Percentiles rank a stretch among this genome's conserved stretches.
Conservation (phyloP, 805 yeast genomes). For the Kodamaea leandrae region DNA sequence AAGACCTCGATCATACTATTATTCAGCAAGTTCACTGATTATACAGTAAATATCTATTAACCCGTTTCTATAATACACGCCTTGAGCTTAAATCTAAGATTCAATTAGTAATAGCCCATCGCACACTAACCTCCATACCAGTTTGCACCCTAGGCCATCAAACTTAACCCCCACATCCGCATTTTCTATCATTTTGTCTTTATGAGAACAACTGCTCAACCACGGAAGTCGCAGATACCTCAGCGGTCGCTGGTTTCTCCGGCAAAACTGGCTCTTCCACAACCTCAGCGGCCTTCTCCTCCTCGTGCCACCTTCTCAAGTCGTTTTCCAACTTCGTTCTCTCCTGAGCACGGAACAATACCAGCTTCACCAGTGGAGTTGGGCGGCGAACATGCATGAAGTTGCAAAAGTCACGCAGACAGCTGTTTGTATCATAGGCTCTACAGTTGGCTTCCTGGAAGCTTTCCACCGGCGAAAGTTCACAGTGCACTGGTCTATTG, state of each 20-base stretch:
- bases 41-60: no score
- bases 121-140: no score
- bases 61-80: no score
- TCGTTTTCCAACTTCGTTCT: conserved; percentile 23
- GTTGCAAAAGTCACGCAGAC: conserved; percentile 82
- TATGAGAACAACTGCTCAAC: conserved; percentile 19
- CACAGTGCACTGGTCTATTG: conserved; percentile 74
- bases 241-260: background rate
- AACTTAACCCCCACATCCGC: no score
- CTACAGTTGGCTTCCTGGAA: conserved; percentile 74
- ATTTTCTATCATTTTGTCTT: background rate
- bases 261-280: background rate
- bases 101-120: no score
- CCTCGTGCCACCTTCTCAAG: conserved; percentile 12
- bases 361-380: conserved; percentile 36
- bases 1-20: no score
- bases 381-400: conserved; percentile 78
- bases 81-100: no score
- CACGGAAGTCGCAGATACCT: conserved; percentile 13
- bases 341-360: conserved; percentile 40
- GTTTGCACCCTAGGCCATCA: no score
- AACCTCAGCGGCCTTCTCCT: background rate
- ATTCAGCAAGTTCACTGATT: no score
- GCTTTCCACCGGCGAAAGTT: conserved; percentile 69
- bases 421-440: conserved; percentile 58